Evolutionary conservation across 371 early-diverging fungal genomes (phyloP).

Genomic region (Apophysomyces variabilis): DNA sequence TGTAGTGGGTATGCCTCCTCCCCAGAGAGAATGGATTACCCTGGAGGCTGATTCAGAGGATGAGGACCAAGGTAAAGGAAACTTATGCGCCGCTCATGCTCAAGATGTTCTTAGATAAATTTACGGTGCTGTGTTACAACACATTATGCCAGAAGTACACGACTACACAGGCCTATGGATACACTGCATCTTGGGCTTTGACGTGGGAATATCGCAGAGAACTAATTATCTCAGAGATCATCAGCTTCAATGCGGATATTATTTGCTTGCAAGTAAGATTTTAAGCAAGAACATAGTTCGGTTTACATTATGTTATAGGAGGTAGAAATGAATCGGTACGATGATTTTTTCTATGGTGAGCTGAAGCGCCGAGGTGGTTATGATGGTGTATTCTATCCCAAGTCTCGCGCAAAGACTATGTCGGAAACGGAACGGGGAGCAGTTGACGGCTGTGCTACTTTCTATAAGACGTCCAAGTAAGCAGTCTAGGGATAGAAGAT

Average conservation of each 20-base stretch:
- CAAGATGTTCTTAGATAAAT: slow-evolving; percentile 50
- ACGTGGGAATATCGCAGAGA: slow-evolving; percentile 95
- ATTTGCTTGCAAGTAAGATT: slow-evolving; percentile 90
- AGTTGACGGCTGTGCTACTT: slow-evolving; percentile 99
- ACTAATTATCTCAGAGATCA: slow-evolving; percentile 87
- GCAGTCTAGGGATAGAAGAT: not conserved
- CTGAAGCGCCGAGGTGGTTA: slow-evolving; percentile 80
- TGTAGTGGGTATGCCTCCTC: slow-evolving; percentile 80
- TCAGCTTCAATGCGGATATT: slow-evolving; percentile 90
- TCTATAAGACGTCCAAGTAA: slow-evolving; percentile 88
- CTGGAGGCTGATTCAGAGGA: slow-evolving; percentile 55
- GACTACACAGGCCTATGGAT: slow-evolving; percentile 85
- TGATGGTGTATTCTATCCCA: slow-evolving; percentile 94
- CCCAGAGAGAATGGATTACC: slow-evolving; percentile 91
- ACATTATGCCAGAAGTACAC: slow-evolving; percentile 94
- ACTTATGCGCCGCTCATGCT: too few species aligned
- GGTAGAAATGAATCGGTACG: slow-evolving; percentile 85
- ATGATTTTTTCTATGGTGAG: slow-evolving; percentile 82
- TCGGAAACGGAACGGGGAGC: slow-evolving; percentile 82
- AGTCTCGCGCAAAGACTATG: slow-evolving; percentile 94
- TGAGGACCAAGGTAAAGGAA: slow-evolving; percentile 34
- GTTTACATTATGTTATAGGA: slow-evolving; percentile 58
- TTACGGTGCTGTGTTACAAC: slow-evolving; percentile 96
- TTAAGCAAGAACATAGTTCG: slow-evolving; percentile 3
- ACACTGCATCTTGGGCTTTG: slow-evolving; percentile 98